phyloP scores from a whole-genome alignment of 2,329 filamentous ascomycete genomes.

The Tolypocladium album region DNA sequence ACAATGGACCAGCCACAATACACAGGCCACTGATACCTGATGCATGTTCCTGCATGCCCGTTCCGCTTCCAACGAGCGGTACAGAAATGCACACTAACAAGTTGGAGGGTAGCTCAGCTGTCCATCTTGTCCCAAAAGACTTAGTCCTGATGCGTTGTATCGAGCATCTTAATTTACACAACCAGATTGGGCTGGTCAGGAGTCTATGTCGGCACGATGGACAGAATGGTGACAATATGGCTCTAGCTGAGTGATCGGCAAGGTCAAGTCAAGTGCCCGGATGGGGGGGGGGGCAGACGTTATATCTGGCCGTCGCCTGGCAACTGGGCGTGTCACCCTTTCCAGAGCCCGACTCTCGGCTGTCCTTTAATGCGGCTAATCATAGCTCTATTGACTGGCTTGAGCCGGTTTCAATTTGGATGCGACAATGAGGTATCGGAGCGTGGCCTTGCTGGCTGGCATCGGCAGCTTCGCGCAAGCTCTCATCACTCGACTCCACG shows the following conservation, averaged over 20 bases:
- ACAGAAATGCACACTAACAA: not conserved
- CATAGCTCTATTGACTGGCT: too few relatives aligned
- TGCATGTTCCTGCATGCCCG: not conserved
- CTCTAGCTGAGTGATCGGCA: not conserved
- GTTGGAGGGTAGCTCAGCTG: not conserved
- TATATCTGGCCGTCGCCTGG: not conserved
- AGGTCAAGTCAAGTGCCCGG: not conserved
- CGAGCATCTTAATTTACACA: not conserved
- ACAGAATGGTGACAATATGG: not conserved
- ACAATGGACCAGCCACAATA: not conserved
- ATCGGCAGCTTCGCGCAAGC: not conserved
- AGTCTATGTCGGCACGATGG: not conserved
- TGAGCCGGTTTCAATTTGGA: not conserved
- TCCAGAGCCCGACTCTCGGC: not conserved
- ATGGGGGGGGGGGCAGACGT: not conserved
- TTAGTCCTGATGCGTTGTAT: not conserved
- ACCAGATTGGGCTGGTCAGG: not conserved
- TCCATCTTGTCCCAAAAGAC: not conserved
- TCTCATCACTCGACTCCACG: not conserved
- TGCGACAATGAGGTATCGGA: not conserved
- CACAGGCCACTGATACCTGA: not conserved
- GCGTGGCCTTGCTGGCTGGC: not conserved
- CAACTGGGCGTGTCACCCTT: not conserved
- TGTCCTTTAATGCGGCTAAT: not conserved
- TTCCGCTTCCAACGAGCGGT: not conserved